phyloP scores from a whole-genome alignment of 2,329 filamentous ascomycete genomes.

The Paraconiothyrium brasiliense region DNA sequence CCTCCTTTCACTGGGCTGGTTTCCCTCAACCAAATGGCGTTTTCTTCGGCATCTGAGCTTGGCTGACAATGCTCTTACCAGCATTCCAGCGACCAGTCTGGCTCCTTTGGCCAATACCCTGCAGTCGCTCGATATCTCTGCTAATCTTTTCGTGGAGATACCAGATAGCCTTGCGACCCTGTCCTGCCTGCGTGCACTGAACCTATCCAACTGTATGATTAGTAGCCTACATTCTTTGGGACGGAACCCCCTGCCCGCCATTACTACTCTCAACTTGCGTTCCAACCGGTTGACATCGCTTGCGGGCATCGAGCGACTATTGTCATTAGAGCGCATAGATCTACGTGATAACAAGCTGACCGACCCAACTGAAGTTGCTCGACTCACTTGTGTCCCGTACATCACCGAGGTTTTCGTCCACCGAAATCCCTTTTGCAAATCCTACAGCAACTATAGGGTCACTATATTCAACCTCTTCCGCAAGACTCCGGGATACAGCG shows the following conservation, averaged over 20 bases:
- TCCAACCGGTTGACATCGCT: conserved; percentile 88
- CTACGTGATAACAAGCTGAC: conserved; percentile 88
- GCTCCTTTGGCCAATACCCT: conserved; percentile 85
- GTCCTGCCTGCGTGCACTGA: conserved; percentile 87
- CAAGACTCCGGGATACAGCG: conserved; percentile 84
- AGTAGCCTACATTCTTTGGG: conserved; percentile 88
- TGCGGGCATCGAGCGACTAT: conserved; percentile 87
- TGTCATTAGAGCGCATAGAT: conserved; percentile 88
- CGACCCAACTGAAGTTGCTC: conserved; percentile 90
- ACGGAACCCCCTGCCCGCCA: conserved; percentile 87
- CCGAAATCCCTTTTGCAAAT: conserved; percentile 90
- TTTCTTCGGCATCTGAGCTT: conserved; percentile 92
- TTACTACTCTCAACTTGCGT: conserved; percentile 90
- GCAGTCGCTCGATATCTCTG: conserved; percentile 90
- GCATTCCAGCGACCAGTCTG: conserved; percentile 78
- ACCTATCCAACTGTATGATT: conserved; percentile 98
- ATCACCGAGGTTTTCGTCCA: conserved; percentile 92
- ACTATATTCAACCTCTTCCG: conserved; percentile 97
- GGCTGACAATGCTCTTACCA: conserved; percentile 88
- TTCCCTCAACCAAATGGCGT: conserved; percentile 91
- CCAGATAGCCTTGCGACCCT: conserved; percentile 89
- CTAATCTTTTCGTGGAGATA: conserved; percentile 92
- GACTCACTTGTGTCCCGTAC: conserved; percentile 88
- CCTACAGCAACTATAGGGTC: conserved; percentile 84
- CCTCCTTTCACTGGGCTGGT: conserved; percentile 72